Evolutionary conservation across 495 filamentous ascomycete genomes (phyloP), one percentile per base, ranked within the genome.

Genomic region (Clohesyomyces aquaticus): DNA sequence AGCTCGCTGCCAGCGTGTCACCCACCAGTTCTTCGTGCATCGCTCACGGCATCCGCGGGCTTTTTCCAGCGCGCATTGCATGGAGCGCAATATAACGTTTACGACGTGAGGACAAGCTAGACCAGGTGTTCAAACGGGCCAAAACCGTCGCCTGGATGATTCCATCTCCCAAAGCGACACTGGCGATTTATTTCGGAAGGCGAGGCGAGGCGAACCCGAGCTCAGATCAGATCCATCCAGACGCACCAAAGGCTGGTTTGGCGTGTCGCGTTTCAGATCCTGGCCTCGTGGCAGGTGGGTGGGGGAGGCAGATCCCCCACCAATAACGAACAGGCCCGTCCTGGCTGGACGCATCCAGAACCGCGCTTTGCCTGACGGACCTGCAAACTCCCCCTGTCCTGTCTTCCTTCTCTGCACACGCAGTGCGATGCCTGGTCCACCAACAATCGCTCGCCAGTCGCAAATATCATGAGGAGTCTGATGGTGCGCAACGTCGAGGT

Each of bases 381-480:
- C 6, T 14, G 6, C 32, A 38, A 38, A 6, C 14, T 38, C 32
- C 32, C 32, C 32, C 32, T 38, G 32, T 14, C 32, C 14, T 38
- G 6, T 38, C 6, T 38, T 6, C 32, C 32, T 6, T 14, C 6
- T 6, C 32, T 38, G 32, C 32, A 38, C n/a, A n/a, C n/a, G n/a
- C n/a, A n/a, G n/a, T n/a, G n/a, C n/a, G n/a, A n/a, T n/a, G n/a
- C n/a, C n/a, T n/a, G n/a, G n/a, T n/a, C n/a, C n/a, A n/a, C n/a
- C n/a, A n/a, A n/a, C n/a, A n/a, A n/a, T n/a, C n/a, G n/a, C n/a
- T n/a, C n/a, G n/a, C n/a, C n/a, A n/a, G n/a, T n/a, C n/a, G 32
- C 32, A 38, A 38, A 38, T 38, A 38, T 14, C 32, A 38, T 53
- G 50, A n/a, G n/a, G n/a, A 53, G 16, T 53, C 32, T 32, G 25